Evolutionary conservation across 1,284 basidiomycete genomes (phyloP), one percentile per base, ranked within the genome.

Genomic region (Bjerkandera adusta): DNA sequence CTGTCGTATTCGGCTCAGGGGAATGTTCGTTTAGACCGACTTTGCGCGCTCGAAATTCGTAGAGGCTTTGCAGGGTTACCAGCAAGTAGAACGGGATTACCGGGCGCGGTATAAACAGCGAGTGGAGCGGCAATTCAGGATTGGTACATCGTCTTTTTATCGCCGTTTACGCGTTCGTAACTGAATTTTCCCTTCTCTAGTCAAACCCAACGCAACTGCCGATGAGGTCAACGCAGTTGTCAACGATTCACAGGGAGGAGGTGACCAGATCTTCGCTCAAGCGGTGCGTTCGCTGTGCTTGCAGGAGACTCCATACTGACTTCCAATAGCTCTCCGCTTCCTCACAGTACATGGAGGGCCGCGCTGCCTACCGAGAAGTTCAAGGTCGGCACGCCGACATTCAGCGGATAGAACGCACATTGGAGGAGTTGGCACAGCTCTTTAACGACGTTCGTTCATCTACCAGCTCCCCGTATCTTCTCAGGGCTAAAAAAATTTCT

Each of bases 371-470:
- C 64, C 79, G 84, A 43, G 95, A 97, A 68, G 93, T 96, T 1
- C 93, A 97, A 66, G 84, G 90, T 56, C 79, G 95, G 42, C 92
- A 97, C 60, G 81, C 88, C 59, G 94, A 97, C 53, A 82, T 98
- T 56, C 79, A 81, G 56, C 82, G 82, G 59, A 93, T 97, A 64
- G 93, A 97, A 66, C 73, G 78, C 57, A 97, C 93, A 2, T 69
- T 97, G 42, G 84, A 81, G 20, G 93, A 97, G 65, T 77, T 97
- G 44, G 89, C 87, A 1, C 89, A 92, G 63, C 71, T 97, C 53
- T 94, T 97, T 68, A 81, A 81, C 54, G 95, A 97, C 60, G 81
- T 79, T 38, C 38, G 63, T 55, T 13, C 41, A 22, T 24, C 36
- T 24, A n/a, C 30, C 22, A 16, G 4, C 22, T n/a, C n/a, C n/a